Percentiles rank a stretch among this genome's conserved stretches.
Conservation (phyloP, 2,329 filamentous ascomycete species). For the Tolypocladium ovalisporum region DNA sequence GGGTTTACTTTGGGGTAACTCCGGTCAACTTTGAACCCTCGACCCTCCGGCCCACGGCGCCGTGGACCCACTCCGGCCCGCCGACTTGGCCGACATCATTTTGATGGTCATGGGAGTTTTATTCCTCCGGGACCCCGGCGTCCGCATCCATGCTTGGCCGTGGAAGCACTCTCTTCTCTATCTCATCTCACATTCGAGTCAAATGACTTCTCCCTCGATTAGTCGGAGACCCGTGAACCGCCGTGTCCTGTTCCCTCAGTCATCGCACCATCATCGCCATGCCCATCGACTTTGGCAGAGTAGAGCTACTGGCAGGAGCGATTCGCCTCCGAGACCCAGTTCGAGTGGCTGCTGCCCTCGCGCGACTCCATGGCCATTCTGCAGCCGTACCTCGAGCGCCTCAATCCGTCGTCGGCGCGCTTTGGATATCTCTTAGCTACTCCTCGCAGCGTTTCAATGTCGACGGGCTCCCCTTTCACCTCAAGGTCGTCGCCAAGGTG, state of each 20-base stretch:
- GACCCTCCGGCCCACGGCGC: neutral
- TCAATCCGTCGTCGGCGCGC: constrained; percentile 16
- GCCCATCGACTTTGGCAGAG: constrained; percentile 32
- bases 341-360: constrained; percentile 37
- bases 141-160: neutral
- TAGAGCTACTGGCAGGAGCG: constrained; percentile 38
- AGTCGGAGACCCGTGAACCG: neutral
- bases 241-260: neutral
- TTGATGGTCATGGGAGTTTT: neutral
- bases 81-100: neutral
- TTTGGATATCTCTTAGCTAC: constrained; percentile 39
- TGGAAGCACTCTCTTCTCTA: neutral
- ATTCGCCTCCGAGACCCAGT: constrained; percentile 31
- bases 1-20: neutral
- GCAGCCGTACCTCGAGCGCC: constrained; percentile 22
- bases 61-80: neutral
- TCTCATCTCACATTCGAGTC: neutral
- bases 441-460: constrained; percentile 29
- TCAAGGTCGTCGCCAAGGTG: constrained; percentile 29
- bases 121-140: neutral
- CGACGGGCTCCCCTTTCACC: constrained; percentile 26
- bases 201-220: neutral
- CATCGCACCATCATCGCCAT: constrained; percentile 9
- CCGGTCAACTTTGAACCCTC: neutral
- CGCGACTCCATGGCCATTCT: constrained; percentile 27